These are phyloP conservation scores for Trichoderma koningii DNA, from an alignment of 2,329 filamentous ascomycete species.

Conservation along the genomic window DNA sequence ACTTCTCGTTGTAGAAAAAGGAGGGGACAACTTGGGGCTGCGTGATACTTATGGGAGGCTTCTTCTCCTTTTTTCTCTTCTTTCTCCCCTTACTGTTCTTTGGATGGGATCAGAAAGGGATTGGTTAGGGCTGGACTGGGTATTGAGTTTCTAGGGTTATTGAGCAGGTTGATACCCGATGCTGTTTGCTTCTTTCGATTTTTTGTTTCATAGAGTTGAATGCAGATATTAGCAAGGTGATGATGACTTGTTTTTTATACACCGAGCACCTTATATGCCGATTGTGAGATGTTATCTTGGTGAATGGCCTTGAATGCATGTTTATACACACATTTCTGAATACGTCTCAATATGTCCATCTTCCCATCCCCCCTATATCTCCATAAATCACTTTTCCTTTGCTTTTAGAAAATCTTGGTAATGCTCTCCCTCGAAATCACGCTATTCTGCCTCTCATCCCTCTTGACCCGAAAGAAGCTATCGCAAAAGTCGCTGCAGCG, in stretches of 20 bases:
- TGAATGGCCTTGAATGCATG: background rate
- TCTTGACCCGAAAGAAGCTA: conserved; percentile 82
- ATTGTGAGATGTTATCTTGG: background rate
- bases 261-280: no score
- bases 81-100: background rate
- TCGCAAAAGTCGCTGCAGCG: conserved; percentile 91
- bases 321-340: background rate
- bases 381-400: background rate
- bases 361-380: no score
- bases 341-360: background rate
- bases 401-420: conserved; percentile 46
- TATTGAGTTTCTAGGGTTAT: conserved; percentile 33
- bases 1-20: background rate
- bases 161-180: conserved; percentile 41
- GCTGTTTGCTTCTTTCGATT: conserved; percentile 29
- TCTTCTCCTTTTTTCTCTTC: background rate
- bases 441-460: conserved; percentile 84
- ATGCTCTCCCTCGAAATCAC: conserved; percentile 74
- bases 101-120: conserved; percentile 2
- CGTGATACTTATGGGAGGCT: background rate
- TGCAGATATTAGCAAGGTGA: conserved; percentile 2
- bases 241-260: no score
- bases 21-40: background rate
- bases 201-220: background rate
- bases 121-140: background rate